Conservation (phyloP, 2,329 filamentous ascomycete species). For the Clarireedia hainanense region DNA sequence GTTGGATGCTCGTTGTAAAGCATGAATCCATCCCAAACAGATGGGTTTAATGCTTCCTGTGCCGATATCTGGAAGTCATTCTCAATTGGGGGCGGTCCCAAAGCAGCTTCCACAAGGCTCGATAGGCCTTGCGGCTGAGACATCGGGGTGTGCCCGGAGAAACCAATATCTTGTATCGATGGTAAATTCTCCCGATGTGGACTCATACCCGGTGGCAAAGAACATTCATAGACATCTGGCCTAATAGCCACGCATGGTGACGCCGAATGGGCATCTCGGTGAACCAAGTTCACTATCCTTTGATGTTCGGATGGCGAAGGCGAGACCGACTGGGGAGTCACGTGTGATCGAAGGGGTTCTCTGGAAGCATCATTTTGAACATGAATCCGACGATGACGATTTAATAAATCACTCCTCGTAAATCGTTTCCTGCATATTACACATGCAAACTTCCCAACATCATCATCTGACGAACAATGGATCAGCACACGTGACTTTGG, state of each 20-base stretch:
- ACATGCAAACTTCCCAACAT: constrained; percentile 25
- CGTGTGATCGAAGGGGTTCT: constrained; percentile 10
- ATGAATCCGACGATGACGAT: constrained; percentile 26
- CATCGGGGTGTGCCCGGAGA: constrained; percentile 4
- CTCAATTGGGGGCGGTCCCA: constrained; percentile 16
- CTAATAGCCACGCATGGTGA: background rate
- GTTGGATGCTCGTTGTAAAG: constrained; percentile 17
- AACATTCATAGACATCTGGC: background rate
- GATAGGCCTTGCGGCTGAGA: constrained; percentile 20
- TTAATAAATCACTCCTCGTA: constrained; percentile 26
- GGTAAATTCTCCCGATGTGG: background rate
- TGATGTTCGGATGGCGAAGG: constrained; percentile 7
- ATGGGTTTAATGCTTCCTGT: constrained; percentile 17
- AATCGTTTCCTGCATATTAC: constrained; percentile 24
- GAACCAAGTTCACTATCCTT: constrained; percentile 6
- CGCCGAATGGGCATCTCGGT: constrained; percentile 9
- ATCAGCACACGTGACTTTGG: constrained; percentile 4
- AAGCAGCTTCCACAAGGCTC: constrained; percentile 25
- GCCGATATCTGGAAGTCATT: constrained; percentile 10
- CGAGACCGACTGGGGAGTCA: constrained; percentile 10
- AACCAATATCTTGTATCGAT: constrained; percentile 2
- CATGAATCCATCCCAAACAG: constrained; percentile 25
- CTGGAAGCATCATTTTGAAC: constrained; percentile 1
- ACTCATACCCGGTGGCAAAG: background rate
- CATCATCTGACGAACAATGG: constrained; percentile 18